phyloP scores from a whole-genome alignment of 2,329 filamentous ascomycete genomes.

The Thelonectria rubi region DNA sequence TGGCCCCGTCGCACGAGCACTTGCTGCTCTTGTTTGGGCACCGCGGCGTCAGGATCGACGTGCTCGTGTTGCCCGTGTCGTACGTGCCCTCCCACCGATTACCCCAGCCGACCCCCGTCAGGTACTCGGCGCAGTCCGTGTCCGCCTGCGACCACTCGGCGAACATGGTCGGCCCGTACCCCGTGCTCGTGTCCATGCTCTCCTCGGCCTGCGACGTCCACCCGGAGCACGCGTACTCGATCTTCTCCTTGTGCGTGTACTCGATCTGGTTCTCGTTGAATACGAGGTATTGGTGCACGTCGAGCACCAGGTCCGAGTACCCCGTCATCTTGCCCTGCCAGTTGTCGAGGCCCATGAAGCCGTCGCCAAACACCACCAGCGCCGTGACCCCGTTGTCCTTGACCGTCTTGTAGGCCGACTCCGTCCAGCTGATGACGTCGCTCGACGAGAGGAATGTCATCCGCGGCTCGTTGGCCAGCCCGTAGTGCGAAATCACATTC shows the following conservation, averaged over 20 bases:
- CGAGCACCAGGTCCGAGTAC: slow-evolving; percentile 80
- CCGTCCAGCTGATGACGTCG: slow-evolving; percentile 82
- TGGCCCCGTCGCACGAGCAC: slow-evolving; percentile 81
- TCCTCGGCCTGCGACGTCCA: slow-evolving; percentile 83
- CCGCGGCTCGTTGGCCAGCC: slow-evolving; percentile 91
- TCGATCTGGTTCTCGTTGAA: slow-evolving; percentile 92
- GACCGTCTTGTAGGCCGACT: slow-evolving; percentile 75
- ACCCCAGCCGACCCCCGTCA: slow-evolving; percentile 90
- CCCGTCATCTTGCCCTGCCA: slow-evolving; percentile 86
- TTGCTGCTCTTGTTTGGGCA: slow-evolving; percentile 74
- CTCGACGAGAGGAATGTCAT: slow-evolving; percentile 77
- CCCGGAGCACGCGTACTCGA: slow-evolving; percentile 85
- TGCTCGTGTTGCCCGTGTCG: slow-evolving; percentile 69
- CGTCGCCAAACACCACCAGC: slow-evolving; percentile 87
- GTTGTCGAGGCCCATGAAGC: slow-evolving; percentile 88
- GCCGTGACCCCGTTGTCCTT: slow-evolving; percentile 79
- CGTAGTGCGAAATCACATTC: slow-evolving; percentile 92
- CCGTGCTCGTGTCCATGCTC: slow-evolving; percentile 76
- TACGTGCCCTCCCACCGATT: slow-evolving; percentile 93
- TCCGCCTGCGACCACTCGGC: slow-evolving; percentile 98
- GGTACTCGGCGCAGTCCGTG: slow-evolving; percentile 86
- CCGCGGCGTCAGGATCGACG: slow-evolving; percentile 71
- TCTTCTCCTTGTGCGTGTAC: slow-evolving; percentile 82
- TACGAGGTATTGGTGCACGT: slow-evolving; percentile 98
- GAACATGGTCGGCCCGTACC: slow-evolving; percentile 92